These are phyloP conservation scores for Naganishia friedmannii DNA, from an alignment of 768 basidiomycete genomes.

Conservation along the genomic window DNA sequence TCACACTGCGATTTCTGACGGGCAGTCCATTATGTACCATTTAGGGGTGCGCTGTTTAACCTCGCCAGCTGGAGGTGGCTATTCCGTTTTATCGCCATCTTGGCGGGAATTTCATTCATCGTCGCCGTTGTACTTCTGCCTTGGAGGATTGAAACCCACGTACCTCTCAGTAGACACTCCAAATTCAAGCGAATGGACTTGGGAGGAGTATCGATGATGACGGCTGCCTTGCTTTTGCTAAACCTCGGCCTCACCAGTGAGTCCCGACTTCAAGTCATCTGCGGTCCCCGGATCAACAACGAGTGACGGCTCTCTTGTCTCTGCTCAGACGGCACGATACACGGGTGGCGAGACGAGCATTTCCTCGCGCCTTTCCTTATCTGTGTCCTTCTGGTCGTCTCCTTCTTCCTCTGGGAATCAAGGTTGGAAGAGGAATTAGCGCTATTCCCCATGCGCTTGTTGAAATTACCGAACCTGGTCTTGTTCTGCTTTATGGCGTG, in stretches of 20 bases:
- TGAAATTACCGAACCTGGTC: not conserved
- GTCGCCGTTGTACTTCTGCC: not conserved
- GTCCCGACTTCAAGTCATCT: not conserved
- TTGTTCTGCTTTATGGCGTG: not conserved
- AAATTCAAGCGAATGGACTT: not conserved
- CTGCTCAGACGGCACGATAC: not conserved
- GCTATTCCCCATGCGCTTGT: not conserved
- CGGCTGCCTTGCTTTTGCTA: not conserved
- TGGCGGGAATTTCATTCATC: not conserved
- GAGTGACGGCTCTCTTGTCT: not conserved
- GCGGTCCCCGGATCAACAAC: not conserved
- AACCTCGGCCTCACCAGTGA: not conserved
- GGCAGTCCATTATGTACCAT: not conserved
- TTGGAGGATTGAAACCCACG: not conserved
- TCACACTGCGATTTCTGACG: not conserved
- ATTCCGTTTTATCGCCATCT: not conserved
- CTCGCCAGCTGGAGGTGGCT: not conserved
- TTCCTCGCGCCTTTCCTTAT: not conserved
- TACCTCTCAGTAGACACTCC: not conserved
- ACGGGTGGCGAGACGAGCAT: slow-evolving; percentile 3
- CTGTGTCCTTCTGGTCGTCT: not conserved
- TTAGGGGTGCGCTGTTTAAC: not conserved
- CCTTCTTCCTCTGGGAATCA: not conserved
- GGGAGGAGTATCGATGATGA: not conserved
- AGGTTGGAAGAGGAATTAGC: not conserved